Conservation (phyloP, 352 stramenopile genomes). For the Peronosclerospora sorghi region DNA sequence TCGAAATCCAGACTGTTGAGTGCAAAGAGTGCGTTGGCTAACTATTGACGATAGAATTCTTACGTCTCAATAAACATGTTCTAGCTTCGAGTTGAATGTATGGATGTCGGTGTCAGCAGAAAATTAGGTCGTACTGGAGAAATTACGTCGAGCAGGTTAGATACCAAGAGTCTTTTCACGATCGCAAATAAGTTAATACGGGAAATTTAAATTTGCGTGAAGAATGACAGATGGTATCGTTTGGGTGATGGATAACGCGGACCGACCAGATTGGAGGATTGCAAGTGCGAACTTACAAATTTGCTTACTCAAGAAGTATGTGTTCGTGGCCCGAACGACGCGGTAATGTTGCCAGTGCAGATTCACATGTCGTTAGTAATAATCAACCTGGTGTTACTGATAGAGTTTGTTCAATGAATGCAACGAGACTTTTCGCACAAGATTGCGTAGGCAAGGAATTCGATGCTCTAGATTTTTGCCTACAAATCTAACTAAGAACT, state of each 20-base stretch:
- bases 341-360: too few species aligned
- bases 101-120: slow-evolving; percentile 99
- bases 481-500: too few species aligned
- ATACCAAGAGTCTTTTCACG: background rate
- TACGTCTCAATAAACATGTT: slow-evolving; percentile 13
- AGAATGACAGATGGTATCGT: slow-evolving; percentile 95
- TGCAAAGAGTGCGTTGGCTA: slow-evolving; percentile 73
- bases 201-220: background rate
- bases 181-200: background rate
- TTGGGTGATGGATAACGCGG: slow-evolving; percentile 97
- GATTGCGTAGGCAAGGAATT: too few species aligned
- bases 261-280: slow-evolving; percentile 91
- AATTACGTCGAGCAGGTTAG: slow-evolving; percentile 97
- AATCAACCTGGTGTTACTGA: too few species aligned
- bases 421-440: too few species aligned
- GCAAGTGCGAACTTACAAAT: slow-evolving; percentile 82
- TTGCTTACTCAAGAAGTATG: slow-evolving; percentile 83
- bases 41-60: too few species aligned
- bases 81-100: slow-evolving; percentile 94
- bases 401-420: too few species aligned
- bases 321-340: too few species aligned
- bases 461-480: too few species aligned
- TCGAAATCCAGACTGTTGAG: slow-evolving; percentile 98
- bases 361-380: too few species aligned
- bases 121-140: slow-evolving; percentile 98